Evolutionary conservation across 495 filamentous ascomycete species (phyloP).

Genomic region (Penicillium pancosmium): DNA sequence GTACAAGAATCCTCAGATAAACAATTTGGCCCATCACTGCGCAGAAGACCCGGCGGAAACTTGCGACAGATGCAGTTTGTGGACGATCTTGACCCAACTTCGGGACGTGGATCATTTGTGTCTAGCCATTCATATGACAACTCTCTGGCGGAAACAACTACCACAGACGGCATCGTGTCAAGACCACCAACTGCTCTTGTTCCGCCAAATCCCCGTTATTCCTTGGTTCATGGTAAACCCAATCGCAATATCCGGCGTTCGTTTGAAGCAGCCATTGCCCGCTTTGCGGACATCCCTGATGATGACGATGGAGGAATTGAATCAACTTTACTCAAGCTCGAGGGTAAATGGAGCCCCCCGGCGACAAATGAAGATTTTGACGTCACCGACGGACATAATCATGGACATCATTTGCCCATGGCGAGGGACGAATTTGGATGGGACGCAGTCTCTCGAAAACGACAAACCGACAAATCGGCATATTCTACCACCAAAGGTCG

Average conservation of each 20-base stretch:
- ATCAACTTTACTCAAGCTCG: constrained; percentile 86
- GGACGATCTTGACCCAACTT: constrained; percentile 62
- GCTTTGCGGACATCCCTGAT: constrained; percentile 87
- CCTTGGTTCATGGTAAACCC: constrained; percentile 73
- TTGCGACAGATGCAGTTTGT: constrained; percentile 78
- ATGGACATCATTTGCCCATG: neutral
- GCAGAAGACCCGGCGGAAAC: constrained; percentile 87
- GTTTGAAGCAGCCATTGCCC: constrained; percentile 87
- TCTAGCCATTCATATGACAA: constrained; percentile 71
- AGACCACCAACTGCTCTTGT: constrained; percentile 38
- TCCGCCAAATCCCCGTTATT: constrained; percentile 51
- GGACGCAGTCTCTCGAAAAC: constrained; percentile 26
- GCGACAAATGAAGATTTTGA: constrained; percentile 2
- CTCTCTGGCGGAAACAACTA: constrained; percentile 55
- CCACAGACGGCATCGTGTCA: constrained; percentile 28
- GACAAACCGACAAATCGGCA: constrained; percentile 32
- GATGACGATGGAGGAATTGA: constrained; percentile 93
- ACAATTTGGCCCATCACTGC: constrained; percentile 59
- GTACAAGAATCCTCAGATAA: constrained; percentile 41
- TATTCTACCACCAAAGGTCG: constrained; percentile 37
- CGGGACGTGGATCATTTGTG: constrained; percentile 69
- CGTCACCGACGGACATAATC: neutral
- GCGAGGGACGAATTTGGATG: constrained; percentile 9
- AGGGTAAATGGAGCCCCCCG: constrained; percentile 68
- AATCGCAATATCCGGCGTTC: constrained; percentile 80